These are phyloP conservation scores for Brassica napus DNA, from an alignment of 345 rosid species.

Conservation along the genomic window Da-Ae NC_063441.1:10267501-10268000, in stretches of 20 bases:
- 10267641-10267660: conserved; percentile 52
- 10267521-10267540: conserved; percentile 1
- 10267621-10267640: conserved; percentile 1
- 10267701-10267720: conserved; percentile 53
- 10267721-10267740: conserved; percentile 30
- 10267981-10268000: conserved; percentile 51
- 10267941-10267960: conserved; percentile 36
- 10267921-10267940: conserved; percentile 49
- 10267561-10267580: neutral
- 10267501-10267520: neutral
- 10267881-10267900: conserved; percentile 48
- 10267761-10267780: conserved; percentile 49
- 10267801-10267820: conserved; percentile 59
- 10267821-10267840: conserved; percentile 46
- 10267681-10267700: conserved; percentile 54
- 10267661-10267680: conserved; percentile 54
- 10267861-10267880: conserved; percentile 44
- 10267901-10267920: conserved; percentile 65
- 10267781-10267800: conserved; percentile 62
- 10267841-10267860: conserved; percentile 44
- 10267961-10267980: conserved; percentile 41
- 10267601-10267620: conserved; percentile 11
- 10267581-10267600: neutral
- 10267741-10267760: neutral
- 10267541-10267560: neutral